Percentiles rank a stretch among this genome's conserved stretches.
These are phyloP conservation scores for Auriculariales sp. DNA, from an alignment of 768 basidiomycete genomes.

Conservation along the genomic window DNA sequence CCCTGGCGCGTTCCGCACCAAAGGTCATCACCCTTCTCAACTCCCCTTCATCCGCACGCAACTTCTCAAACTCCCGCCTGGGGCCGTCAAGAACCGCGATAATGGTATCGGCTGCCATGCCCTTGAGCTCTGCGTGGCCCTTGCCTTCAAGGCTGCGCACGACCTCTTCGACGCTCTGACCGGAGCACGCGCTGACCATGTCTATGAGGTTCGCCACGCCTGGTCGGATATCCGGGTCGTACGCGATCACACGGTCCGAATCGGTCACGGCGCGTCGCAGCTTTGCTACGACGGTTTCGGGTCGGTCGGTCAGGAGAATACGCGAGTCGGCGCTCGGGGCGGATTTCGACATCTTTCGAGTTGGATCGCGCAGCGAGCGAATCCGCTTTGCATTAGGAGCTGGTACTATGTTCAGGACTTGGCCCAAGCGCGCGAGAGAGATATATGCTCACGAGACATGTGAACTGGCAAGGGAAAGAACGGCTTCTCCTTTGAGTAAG, in stretches of 20 bases:
- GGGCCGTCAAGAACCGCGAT: constrained; percentile 52
- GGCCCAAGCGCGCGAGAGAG: background rate
- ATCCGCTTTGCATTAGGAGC: constrained; percentile 62
- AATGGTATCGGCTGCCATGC: constrained; percentile 58
- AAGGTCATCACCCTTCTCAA: constrained; percentile 43
- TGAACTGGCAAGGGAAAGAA: constrained; percentile 63
- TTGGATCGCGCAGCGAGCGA: constrained; percentile 73
- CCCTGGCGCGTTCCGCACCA: constrained; percentile 51
- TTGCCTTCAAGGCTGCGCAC: constrained; percentile 36
- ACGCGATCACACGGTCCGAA: constrained; percentile 58
- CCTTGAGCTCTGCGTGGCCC: constrained; percentile 58
- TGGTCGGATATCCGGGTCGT: constrained; percentile 65
- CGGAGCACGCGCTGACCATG: constrained; percentile 64
- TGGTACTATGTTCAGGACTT: constrained; percentile 15
- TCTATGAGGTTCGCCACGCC: constrained; percentile 71
- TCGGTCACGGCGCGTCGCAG: constrained; percentile 78
- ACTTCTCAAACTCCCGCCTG: constrained; percentile 49
- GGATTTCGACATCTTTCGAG: constrained; percentile 93
- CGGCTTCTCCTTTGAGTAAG: constrained; percentile 29
- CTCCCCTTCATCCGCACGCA: constrained; percentile 45
- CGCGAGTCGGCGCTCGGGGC: constrained; percentile 63
- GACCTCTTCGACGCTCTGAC: constrained; percentile 27
- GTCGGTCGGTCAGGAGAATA: constrained; percentile 70
- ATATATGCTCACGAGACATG: constrained; percentile 47
- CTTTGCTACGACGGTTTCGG: constrained; percentile 46